Base-by-base conservation (phyloP, 2,329 filamentous ascomycete species). In the Colletotrichum cuscutae region DNA sequence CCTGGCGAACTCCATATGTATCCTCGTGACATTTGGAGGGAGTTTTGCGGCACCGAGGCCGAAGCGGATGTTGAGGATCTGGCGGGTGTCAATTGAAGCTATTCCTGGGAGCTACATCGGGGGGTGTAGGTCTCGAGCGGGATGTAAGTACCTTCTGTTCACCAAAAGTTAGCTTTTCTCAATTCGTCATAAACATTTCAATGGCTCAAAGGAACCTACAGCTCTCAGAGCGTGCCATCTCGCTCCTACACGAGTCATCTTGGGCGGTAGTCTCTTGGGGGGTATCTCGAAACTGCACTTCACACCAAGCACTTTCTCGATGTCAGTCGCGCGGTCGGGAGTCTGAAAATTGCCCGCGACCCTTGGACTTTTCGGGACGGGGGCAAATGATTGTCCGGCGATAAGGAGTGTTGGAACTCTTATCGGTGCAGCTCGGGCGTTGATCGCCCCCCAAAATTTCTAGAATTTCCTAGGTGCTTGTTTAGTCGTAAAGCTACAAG, bases 1-100 rank as follows among this genome's bases (percentile, higher is more conserved):
- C 59, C 81, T 79, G 62, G 91, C 90, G 81, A 95, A 95, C 78
- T 94, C 89, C 83, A 97, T 82, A 80, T 94, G 91, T 85, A 97
- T 92, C 80, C 90, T 88, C 58, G 92, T 91, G 66, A 97, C 90
- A 79, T 94, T 90, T 35, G 91, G 87, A 0, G 96, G 95, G 28
- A 99, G 87, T 76, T 94, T 86, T 24, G 94, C 92, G 56, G 97
- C 95, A 69, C 96, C 97, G 35, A 94, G 92, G 72, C 96, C 97
- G 81, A 93, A 87, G 80, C 93, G 91, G 82, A 98, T 87, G 79
- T 88, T 86, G 75, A 97, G 88, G 64, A 97, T 86, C 93, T 97
- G 81, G 81, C 75, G 78, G 71, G 72, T 72, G 75, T 80, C 65
- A 78, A 78, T 72, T 60, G 28, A 42, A 28, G 56, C 61, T 63